Percentiles rank a stretch among this genome's conserved stretches.
Conservation (phyloP, 2,329 filamentous ascomycete species). For the Biscogniauxia mediterranea region DNA sequence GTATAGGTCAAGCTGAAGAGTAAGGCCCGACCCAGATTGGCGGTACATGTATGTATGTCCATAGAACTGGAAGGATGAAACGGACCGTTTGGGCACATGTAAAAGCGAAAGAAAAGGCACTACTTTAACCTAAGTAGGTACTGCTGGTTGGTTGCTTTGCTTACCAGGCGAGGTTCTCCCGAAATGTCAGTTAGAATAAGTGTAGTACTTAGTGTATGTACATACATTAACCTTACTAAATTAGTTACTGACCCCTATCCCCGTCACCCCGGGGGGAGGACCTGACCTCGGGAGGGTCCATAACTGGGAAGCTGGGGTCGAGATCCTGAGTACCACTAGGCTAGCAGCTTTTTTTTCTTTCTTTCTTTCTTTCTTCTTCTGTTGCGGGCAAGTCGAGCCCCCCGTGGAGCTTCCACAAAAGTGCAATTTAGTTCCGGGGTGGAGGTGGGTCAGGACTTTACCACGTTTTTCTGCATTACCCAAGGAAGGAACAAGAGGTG, state of each 20-base stretch:
- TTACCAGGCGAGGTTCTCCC: background rate
- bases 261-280: background rate
- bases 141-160: too few species aligned
- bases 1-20: background rate
- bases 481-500: background rate
- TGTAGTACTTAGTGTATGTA: too few species aligned
- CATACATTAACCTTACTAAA: background rate
- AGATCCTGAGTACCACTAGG: too few species aligned
- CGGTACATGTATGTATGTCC: background rate
- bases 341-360: background rate
- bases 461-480: background rate
- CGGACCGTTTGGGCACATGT: background rate
- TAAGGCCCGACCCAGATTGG: background rate
- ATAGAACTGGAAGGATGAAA: background rate
- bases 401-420: background rate
- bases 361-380: background rate
- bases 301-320: background rate
- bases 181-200: too few species aligned
- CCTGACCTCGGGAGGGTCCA: background rate
- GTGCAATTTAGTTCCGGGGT: background rate
- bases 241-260: background rate
- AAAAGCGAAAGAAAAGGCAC: background rate
- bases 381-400: background rate
- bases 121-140: too few species aligned
- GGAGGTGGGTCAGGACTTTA: background rate